Evolutionary conservation across 1,284 basidiomycete species (phyloP), one percentile per base, ranked within the genome.

Genomic region (Vanrija sp.): DNA sequence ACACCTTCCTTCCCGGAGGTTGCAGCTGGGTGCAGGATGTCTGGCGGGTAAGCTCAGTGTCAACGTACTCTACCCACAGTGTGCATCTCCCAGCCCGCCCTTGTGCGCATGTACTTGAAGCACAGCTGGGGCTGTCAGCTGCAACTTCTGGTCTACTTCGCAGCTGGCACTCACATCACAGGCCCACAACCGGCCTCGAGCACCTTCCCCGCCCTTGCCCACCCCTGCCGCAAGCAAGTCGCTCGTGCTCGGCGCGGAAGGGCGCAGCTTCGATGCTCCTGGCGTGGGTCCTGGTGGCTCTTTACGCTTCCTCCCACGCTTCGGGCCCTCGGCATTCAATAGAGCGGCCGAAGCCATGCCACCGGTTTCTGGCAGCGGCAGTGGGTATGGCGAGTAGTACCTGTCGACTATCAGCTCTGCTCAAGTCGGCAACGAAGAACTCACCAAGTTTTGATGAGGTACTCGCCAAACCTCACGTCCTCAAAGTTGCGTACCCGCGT

Each of bases 81-180:
- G 71, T 96, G 92, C 44, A 82, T 65, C 57, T 89, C 85, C 82
- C 87, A 91, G 19, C 80, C 78, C 2, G 78, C 75, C 18, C 83
- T 81, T 39, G 90, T 86, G 3, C 83, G 78, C 86, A 94, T 91
- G 73, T 98, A 98, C 77, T 96, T 97, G 84, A 98, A 96, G 78
- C 95, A 98, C 53, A 86, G 83, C 74, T 75, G 49, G 2, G 14
- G 38, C 2, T 12, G 45, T 59, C 37, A 59, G 53, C 22, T 31
- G 2, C 10, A 31, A 2, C 5, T 14, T 9, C 24, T 38, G 5
- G 1, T 16, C 9, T n/a, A n/a, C 1, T 14, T 19, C 20, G 16
- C 14, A 25, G 12, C 20, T 22, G 18, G 16, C 4, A 65, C 72
- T 61, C 56, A 73, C 67, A 61, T 77, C 75, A 39, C 75, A 77